Evolutionary conservation across 768 basidiomycete species (phyloP).

Genomic region (Amanita pseudoporphyria): DNA sequence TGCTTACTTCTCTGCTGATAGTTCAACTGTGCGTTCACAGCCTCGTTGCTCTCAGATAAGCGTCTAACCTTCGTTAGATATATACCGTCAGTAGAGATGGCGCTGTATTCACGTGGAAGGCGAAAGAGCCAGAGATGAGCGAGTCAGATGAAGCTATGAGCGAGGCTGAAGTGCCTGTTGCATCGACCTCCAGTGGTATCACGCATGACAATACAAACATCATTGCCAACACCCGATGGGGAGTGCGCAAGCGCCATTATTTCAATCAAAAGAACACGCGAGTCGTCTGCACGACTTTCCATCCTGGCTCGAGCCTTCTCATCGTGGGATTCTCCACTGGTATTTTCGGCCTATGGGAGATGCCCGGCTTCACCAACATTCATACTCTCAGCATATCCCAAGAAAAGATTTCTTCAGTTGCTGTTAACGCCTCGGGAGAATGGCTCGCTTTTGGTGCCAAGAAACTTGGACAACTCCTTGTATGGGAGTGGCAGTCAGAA

Average conservation of each 20-base stretch:
- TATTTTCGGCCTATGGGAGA: conserved; percentile 97
- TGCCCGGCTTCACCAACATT: conserved; percentile 87
- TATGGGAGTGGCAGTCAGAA: conserved; percentile 99
- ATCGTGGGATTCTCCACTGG: conserved; percentile 93
- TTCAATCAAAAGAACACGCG: conserved; percentile 85
- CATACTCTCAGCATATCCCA: conserved; percentile 98
- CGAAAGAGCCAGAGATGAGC: conserved; percentile 51
- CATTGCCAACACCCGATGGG: conserved; percentile 78
- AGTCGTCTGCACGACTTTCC: conserved; percentile 85
- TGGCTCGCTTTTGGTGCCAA: conserved; percentile 97
- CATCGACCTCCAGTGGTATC: conserved; percentile 40
- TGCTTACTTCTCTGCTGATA: conserved; percentile 83
- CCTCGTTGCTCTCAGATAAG: background rate
- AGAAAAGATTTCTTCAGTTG: conserved; percentile 93
- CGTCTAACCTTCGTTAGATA: conserved; percentile 43
- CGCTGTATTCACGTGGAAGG: conserved; percentile 91
- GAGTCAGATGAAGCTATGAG: conserved; percentile 35
- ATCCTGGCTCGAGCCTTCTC: conserved; percentile 73
- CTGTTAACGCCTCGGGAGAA: conserved; percentile 87
- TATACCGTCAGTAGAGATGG: conserved; percentile 96
- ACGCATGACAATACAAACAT: conserved; percentile 35
- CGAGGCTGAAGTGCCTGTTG: conserved; percentile 26
- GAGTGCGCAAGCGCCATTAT: conserved; percentile 79
- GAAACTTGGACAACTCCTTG: conserved; percentile 92
- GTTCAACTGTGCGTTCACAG: conserved; percentile 49